Conservation (phyloP, 768 basidiomycete species). For the Pulveroboletus sp. region DNA sequence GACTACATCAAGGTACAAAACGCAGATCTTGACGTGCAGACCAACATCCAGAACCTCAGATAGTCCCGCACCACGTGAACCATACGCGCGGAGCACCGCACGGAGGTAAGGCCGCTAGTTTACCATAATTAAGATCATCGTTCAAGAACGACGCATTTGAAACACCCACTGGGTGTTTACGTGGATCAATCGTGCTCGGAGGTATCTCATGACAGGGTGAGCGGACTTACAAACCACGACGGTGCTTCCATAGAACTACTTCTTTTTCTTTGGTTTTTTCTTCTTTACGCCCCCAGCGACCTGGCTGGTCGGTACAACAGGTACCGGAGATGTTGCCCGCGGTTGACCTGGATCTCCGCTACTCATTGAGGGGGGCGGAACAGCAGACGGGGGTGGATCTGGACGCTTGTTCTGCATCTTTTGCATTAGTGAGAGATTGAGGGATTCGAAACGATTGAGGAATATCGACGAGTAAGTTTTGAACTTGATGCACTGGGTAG, state of each 20-base stretch:
- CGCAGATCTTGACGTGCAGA: background rate
- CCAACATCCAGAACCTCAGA: background rate
- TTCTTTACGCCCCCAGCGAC: conserved; percentile 70
- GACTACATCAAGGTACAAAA: background rate
- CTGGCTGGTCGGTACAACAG: conserved; percentile 31
- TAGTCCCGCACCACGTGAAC: background rate
- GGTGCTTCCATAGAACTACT: conserved; percentile 33
- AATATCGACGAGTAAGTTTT: conserved; percentile 93
- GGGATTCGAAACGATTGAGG: conserved; percentile 92
- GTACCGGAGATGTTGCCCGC: conserved; percentile 33
- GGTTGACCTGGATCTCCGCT: conserved; percentile 24
- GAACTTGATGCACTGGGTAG: conserved; percentile 88
- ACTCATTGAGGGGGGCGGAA: conserved; percentile 16
- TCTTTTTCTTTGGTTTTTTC: conserved; percentile 84
- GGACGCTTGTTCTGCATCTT: conserved; percentile 75
- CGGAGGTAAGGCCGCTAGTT: too few species aligned
- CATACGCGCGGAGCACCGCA: background rate
- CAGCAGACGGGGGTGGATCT: conserved; percentile 27
- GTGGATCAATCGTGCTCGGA: conserved; percentile 4
- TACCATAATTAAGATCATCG: background rate
- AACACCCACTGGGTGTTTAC: conserved; percentile 1
- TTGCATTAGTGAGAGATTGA: conserved; percentile 83
- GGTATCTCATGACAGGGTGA: background rate
- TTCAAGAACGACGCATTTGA: conserved; percentile 3
- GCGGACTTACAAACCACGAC: conserved; percentile 14